A percentile compares a stretch with the other conserved stretches of the same genome.
Evolutionary conservation across 345 rosid species (phyloP).

Genomic region (Litchi chinensis): DNA sequence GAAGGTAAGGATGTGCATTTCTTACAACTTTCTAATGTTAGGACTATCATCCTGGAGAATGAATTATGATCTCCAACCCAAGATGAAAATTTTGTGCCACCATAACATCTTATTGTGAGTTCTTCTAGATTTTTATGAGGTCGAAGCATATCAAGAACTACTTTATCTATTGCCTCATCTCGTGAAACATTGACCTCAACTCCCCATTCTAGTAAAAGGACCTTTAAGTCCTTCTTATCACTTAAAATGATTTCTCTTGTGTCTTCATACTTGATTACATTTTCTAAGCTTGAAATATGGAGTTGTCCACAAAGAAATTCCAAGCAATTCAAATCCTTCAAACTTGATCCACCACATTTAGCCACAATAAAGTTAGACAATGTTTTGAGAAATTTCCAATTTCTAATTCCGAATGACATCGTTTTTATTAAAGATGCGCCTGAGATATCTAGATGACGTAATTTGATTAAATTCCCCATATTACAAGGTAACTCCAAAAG

Average conservation of each 20-base stretch:
- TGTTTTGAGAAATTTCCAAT: background rate
- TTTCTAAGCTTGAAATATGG: background rate
- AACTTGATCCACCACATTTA: background rate
- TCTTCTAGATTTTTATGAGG: background rate
- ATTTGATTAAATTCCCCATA: background rate
- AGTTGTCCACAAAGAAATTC: background rate
- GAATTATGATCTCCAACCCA: background rate
- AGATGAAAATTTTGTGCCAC: background rate
- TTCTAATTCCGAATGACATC: background rate
- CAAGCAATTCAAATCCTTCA: background rate
- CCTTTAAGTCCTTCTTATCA: background rate
- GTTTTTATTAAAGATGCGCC: background rate
- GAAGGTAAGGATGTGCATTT: background rate
- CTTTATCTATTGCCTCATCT: background rate
- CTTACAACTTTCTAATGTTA: background rate
- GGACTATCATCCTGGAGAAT: background rate
- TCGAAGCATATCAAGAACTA: background rate
- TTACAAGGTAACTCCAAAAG: background rate
- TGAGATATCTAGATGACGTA: background rate
- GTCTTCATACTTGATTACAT: background rate
- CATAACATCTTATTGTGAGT: background rate
- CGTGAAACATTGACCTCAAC: background rate
- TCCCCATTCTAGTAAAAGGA: background rate
- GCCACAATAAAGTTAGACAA: background rate
- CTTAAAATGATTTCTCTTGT: background rate